Evolutionary conservation across 1,284 basidiomycete species (phyloP).

Genomic region (Tylopilus sp.): DNA sequence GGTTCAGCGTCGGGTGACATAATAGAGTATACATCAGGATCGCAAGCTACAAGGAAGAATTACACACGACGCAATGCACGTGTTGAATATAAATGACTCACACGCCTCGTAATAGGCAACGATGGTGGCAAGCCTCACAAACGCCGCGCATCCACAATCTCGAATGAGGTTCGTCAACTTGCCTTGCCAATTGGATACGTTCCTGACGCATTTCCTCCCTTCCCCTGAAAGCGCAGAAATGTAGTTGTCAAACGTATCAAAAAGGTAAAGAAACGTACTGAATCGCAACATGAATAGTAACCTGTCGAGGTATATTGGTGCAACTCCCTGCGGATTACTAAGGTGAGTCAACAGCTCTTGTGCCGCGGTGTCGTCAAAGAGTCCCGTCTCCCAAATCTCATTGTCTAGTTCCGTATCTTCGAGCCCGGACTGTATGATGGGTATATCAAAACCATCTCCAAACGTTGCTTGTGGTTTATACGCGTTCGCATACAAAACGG

Average conservation of each 20-base stretch:
- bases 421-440: conserved; percentile 9
- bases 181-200: conserved; percentile 9
- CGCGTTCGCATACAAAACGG: conserved; percentile 26
- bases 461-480: conserved; percentile 28
- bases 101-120: conserved; percentile 29
- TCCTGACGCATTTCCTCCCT: conserved; percentile 22
- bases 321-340: conserved; percentile 11
- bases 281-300: conserved; percentile 32
- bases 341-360: conserved; percentile 15
- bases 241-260: not conserved
- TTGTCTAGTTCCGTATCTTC: conserved; percentile 4
- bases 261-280: conserved; percentile 6
- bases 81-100: conserved; percentile 5
- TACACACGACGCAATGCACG: not conserved
- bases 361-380: conserved; percentile 28
- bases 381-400: conserved; percentile 25
- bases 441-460: conserved; percentile 29
- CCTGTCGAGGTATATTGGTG: conserved; percentile 27
- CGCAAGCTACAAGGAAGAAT: conserved; percentile 9
- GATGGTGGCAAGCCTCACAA: conserved; percentile 24
- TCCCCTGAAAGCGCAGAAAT: conserved; percentile 14
- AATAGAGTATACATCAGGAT: not conserved
- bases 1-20: not conserved
- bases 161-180: conserved; percentile 14
- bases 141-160: not conserved